Conservation (phyloP, 805 yeast species). For the Saccharomycopsis babjevae region DNA sequence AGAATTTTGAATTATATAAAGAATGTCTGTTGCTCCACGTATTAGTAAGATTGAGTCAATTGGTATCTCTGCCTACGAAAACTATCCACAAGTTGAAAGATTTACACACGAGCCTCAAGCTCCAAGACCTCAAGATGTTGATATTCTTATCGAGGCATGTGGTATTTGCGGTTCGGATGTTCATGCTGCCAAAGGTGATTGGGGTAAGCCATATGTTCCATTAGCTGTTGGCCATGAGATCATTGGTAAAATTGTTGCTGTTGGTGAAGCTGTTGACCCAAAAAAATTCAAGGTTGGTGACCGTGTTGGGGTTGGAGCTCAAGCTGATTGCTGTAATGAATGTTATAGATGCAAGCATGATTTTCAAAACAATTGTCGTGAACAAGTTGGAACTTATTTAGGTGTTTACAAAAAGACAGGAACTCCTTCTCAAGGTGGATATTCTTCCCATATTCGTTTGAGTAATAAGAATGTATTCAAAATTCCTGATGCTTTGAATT, state of each 20-base stretch:
- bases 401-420: slow-evolving; percentile 14
- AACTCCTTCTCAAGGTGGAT: slow-evolving; percentile 37
- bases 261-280: slow-evolving; percentile 24
- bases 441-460: slow-evolving; percentile 36
- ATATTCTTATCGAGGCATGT: slow-evolving; percentile 48
- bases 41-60: not conserved
- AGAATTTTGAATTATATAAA: not conserved
- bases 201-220: slow-evolving; percentile 17
- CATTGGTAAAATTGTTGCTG: slow-evolving; percentile 22
- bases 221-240: slow-evolving; percentile 25
- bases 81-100: slow-evolving; percentile 18
- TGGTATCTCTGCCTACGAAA: slow-evolving; percentile 21
- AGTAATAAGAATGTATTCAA: slow-evolving; percentile 35
- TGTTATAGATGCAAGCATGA: not conserved
- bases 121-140: slow-evolving; percentile 30
- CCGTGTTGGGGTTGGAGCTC: slow-evolving; percentile 37
- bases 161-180: slow-evolving; percentile 58
- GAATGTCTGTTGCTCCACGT: not conserved
- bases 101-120: slow-evolving; percentile 13
- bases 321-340: slow-evolving; percentile 26
- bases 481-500: slow-evolving; percentile 36
- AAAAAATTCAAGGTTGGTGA: slow-evolving; percentile 30
- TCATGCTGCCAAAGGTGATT: slow-evolving; percentile 8
- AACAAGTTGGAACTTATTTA: not conserved
- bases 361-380: not conserved